phyloP scores from a whole-genome alignment of 441 rosid genomes.

The Populus tomentosa region DNA sequence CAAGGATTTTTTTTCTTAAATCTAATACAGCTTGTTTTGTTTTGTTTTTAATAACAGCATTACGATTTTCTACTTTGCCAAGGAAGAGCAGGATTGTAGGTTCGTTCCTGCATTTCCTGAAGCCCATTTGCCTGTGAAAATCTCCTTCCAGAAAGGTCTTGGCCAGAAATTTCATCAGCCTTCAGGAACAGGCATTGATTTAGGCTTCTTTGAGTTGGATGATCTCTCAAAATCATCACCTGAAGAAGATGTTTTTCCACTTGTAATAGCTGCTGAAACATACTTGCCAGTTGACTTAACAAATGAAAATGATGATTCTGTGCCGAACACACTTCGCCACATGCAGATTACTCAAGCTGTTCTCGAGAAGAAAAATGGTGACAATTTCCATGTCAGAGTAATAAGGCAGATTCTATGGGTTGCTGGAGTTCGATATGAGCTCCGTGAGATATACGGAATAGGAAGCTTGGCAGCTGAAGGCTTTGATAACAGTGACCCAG shows the following conservation, averaged over 20 bases:
- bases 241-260: constrained; percentile 79
- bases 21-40: constrained; percentile 6
- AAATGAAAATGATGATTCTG: constrained; percentile 30
- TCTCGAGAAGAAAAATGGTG: constrained; percentile 63
- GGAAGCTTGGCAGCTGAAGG: constrained; percentile 57
- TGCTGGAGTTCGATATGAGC: constrained; percentile 78
- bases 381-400: constrained; percentile 59
- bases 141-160: constrained; percentile 69
- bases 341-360: constrained; percentile 89
- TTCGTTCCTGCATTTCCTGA: constrained; percentile 73
- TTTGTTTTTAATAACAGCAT: constrained; percentile 43
- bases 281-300: constrained; percentile 22
- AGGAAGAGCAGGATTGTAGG: constrained; percentile 68
- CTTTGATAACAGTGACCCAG: constrained; percentile 58
- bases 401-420: constrained; percentile 81
- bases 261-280: constrained; percentile 85
- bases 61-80: constrained; percentile 78
- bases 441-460: constrained; percentile 76
- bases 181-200: constrained; percentile 38
- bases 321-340: constrained; percentile 37
- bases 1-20: background rate
- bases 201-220: constrained; percentile 78
- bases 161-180: constrained; percentile 51
- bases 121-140: constrained; percentile 49
- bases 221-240: constrained; percentile 75